These are phyloP conservation scores for Phalaenopsis equestris DNA, from an alignment of 106 monocot species.

Conservation along the genomic window DNA sequence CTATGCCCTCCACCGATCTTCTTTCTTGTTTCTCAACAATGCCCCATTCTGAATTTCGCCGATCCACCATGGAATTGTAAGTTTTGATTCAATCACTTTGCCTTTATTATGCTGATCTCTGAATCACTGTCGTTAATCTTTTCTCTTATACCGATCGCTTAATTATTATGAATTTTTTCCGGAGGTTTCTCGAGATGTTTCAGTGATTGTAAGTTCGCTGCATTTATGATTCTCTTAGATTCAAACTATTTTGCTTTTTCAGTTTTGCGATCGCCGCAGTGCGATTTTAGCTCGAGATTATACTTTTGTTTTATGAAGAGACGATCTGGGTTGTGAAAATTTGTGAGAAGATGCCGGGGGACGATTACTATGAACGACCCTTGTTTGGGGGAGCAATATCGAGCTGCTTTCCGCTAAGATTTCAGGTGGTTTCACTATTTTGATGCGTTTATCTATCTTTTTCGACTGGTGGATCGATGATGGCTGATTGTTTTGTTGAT, in stretches of 20 bases:
- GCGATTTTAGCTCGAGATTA: not conserved
- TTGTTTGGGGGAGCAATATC: constrained; percentile 87
- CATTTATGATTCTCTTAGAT: not conserved
- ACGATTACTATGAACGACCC: constrained; percentile 20
- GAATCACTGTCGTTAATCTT: not conserved
- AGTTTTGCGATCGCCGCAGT: not conserved
- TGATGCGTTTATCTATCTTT: not conserved
- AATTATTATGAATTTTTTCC: not conserved
- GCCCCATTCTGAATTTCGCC: not conserved
- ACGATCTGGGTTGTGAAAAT: not conserved
- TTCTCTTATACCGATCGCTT: not conserved
- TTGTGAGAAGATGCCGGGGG: not conserved
- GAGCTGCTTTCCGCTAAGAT: constrained; percentile 57
- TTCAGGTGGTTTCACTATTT: constrained; percentile 34
- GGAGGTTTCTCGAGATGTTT: not conserved
- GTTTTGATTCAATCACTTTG: not conserved
- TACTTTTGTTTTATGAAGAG: not conserved
- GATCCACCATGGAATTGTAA: not conserved
- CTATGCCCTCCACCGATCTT: not conserved
- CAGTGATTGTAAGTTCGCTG: not conserved
- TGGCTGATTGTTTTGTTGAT: not conserved
- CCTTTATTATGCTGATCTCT: not conserved
- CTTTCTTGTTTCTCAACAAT: not conserved
- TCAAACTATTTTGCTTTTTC: not conserved
- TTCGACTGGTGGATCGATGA: not conserved